Percentiles rank a stretch among this genome's conserved stretches.
Conservation (phyloP, 1,284 basidiomycete genomes). For the Microbotryum intermedium region DNA sequence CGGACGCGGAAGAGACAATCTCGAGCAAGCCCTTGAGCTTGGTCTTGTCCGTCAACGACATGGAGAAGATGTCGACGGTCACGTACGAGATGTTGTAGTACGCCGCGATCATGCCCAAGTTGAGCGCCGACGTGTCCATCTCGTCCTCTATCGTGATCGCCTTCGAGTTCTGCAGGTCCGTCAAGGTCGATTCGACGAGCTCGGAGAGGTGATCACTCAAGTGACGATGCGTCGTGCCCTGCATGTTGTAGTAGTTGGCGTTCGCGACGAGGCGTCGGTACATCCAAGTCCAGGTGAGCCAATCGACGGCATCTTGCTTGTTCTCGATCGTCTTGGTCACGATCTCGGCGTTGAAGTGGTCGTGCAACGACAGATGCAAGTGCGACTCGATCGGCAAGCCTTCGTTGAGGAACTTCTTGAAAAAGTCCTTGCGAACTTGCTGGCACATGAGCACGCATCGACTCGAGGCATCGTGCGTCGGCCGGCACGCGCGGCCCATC, state of each 20-base stretch:
- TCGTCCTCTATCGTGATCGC: conserved; percentile 78
- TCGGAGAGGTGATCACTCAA: conserved; percentile 92
- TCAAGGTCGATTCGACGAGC: conserved; percentile 85
- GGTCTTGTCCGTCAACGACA: conserved; percentile 92
- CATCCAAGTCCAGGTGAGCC: conserved; percentile 90
- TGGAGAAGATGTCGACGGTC: conserved; percentile 91
- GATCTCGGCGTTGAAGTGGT: conserved; percentile 98
- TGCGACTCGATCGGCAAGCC: conserved; percentile 96
- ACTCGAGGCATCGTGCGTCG: conserved; percentile 71
- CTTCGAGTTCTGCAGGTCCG: conserved; percentile 84
- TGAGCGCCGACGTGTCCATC: conserved; percentile 79
- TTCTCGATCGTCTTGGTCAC: conserved; percentile 98
- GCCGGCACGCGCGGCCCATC: conserved; percentile 93
- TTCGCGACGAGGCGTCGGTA: conserved; percentile 76
- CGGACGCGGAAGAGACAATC: conserved; percentile 89
- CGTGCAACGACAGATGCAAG: conserved; percentile 74
- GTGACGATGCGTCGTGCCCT: conserved; percentile 81
- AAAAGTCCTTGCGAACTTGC: conserved; percentile 53
- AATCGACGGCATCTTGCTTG: conserved; percentile 67
- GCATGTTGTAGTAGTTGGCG: conserved; percentile 79
- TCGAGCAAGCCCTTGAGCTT: conserved; percentile 94
- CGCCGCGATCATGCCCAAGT: conserved; percentile 91
- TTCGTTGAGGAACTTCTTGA: conserved; percentile 96
- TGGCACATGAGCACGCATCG: conserved; percentile 95
- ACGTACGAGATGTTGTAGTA: conserved; percentile 89